A percentile compares a stretch with the other conserved stretches of the same genome.
phyloP scores from a whole-genome alignment of 129 eudicot genomes.

The Oenanthe sinensis region DNA sequence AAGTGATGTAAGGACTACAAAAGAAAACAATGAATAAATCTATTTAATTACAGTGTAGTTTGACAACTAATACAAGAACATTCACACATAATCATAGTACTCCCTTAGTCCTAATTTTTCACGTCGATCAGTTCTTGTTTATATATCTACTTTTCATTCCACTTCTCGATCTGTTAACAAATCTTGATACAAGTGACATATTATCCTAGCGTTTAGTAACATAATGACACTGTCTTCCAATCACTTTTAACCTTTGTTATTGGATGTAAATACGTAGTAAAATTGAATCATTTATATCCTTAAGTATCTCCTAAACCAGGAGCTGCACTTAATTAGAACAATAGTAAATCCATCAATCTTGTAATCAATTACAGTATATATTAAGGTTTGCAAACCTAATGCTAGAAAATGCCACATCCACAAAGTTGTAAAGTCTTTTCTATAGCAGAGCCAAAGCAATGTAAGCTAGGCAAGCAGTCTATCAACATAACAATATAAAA shows the following conservation, averaged over 20 bases:
- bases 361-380: too few relatives aligned
- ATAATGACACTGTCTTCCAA: background rate
- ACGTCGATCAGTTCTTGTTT: background rate
- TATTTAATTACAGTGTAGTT: background rate
- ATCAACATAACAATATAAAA: too few relatives aligned
- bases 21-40: background rate
- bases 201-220: background rate
- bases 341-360: too few relatives aligned
- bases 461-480: too few relatives aligned
- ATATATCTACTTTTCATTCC: too few relatives aligned
- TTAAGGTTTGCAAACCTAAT: too few relatives aligned
- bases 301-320: background rate
- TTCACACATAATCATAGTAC: background rate
- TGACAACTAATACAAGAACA: background rate
- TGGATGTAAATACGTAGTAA: background rate
- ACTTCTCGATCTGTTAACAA: background rate
- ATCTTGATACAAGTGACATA: too few relatives aligned
- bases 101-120: background rate
- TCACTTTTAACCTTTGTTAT: background rate
- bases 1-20: background rate
- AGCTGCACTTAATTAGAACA: background rate
- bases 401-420: too few relatives aligned
- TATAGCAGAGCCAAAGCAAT: too few relatives aligned
- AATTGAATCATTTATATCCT: too few relatives aligned
- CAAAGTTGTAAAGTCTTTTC: too few relatives aligned